A percentile compares a stretch with the other conserved stretches of the same genome.
Conservation (phyloP, 2,329 filamentous ascomycete species). For the Colletotrichum chrysophilum region DNA sequence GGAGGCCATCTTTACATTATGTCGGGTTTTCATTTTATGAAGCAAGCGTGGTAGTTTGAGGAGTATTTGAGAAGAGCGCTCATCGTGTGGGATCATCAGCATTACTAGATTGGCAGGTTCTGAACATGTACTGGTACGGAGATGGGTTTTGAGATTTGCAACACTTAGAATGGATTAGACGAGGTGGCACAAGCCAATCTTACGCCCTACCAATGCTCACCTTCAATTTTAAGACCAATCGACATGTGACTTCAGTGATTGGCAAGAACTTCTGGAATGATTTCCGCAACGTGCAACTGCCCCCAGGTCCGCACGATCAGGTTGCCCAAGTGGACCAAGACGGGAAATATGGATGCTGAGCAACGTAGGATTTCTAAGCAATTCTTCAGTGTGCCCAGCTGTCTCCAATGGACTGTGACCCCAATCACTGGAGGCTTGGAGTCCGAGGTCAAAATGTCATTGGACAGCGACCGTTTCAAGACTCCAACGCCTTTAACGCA, state of each 20-base stretch:
- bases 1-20: rapidly evolving
- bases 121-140: neutral
- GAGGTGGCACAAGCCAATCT: neutral
- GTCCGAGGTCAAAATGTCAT: neutral
- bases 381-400: neutral
- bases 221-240: neutral
- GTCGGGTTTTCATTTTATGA: rapidly evolving
- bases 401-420: neutral
- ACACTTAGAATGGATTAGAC: neutral
- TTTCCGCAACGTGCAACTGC: rapidly evolving
- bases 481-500: conserved; percentile 1
- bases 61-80: neutral
- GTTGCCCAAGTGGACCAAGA: neutral
- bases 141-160: neutral
- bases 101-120: neutral
- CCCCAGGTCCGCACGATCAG: neutral
- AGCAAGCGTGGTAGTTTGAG: neutral
- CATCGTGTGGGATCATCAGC: neutral
- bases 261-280: neutral
- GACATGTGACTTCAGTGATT: neutral
- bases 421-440: conserved; percentile 5
- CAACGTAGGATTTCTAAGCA: conserved; percentile 15
- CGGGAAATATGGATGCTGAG: neutral
- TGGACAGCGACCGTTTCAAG: neutral
- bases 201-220: rapidly evolving